A percentile compares a stretch with the other conserved stretches of the same genome.
Conservation (phyloP, 768 basidiomycete species). For the Porpolomopsis calyptriformis region DNA sequence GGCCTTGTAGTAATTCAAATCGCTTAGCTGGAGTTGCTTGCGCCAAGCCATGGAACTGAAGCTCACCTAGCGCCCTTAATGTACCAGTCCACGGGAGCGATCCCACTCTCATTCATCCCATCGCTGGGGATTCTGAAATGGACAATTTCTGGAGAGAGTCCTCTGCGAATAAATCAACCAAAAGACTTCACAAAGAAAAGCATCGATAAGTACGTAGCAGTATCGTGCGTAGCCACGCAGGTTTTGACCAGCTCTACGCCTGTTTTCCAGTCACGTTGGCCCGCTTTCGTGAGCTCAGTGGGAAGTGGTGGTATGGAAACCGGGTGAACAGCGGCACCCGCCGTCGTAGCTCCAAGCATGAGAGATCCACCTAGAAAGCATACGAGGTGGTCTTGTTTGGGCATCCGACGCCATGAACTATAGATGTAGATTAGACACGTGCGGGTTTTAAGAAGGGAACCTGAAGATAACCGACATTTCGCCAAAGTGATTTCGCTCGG, state of each 20-base stretch:
- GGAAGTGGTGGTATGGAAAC: constrained; percentile 60
- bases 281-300: constrained; percentile 49
- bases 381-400: constrained; percentile 92
- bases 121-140: constrained; percentile 68
- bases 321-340: constrained; percentile 40
- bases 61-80: constrained; percentile 71
- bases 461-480: constrained; percentile 24
- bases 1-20: constrained; percentile 16
- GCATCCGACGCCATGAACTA: constrained; percentile 64
- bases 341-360: constrained; percentile 74
- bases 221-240: constrained; percentile 80
- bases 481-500: constrained; percentile 33
- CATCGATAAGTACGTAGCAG: constrained; percentile 51
- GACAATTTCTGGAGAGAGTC: constrained; percentile 81
- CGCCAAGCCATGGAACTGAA: neutral
- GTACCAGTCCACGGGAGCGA: constrained; percentile 69
- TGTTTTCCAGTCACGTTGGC: constrained; percentile 69
- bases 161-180: too few relatives aligned
- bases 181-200: constrained; percentile 22
- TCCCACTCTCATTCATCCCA: constrained; percentile 31
- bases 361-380: constrained; percentile 92
- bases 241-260: constrained; percentile 78
- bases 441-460: neutral
- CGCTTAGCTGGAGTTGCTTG: neutral
- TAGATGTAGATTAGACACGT: constrained; percentile 3